Conservation (phyloP, 2,329 filamentous ascomycete genomes). For the Zelopaecilomyces penicillatus region DNA sequence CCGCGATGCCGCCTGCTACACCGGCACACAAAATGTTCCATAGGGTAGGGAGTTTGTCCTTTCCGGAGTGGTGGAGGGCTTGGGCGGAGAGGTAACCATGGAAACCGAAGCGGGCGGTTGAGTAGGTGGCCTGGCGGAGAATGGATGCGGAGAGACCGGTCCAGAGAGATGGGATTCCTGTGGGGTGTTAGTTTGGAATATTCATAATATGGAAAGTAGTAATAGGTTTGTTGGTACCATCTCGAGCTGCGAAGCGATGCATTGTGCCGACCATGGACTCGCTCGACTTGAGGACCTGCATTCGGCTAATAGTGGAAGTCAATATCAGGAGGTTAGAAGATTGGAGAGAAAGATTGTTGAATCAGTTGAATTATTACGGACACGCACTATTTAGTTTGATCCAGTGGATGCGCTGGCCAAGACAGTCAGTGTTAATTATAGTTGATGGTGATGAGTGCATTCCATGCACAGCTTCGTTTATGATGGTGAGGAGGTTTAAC, state of each 20-base stretch:
- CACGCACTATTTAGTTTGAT: slow-evolving; percentile 36
- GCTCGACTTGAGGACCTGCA: slow-evolving; percentile 35
- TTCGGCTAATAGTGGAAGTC: slow-evolving; percentile 23
- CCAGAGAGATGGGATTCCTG: slow-evolving; percentile 35
- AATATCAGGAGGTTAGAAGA: too few species aligned
- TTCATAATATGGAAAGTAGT: background rate
- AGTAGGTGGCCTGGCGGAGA: slow-evolving; percentile 35
- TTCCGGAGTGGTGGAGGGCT: slow-evolving; percentile 18
- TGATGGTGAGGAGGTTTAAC: slow-evolving; percentile 9
- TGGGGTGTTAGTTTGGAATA: background rate
- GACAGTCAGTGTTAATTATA: too few species aligned
- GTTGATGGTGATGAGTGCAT: too few species aligned
- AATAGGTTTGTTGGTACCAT: slow-evolving; percentile 20
- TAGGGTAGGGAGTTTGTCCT: slow-evolving; percentile 21
- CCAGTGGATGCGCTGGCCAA: slow-evolving; percentile 32
- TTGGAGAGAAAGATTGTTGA: background rate
- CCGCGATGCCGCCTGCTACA: slow-evolving; percentile 32
- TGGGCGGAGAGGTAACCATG: slow-evolving; percentile 28
- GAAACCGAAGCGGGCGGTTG: slow-evolving; percentile 35
- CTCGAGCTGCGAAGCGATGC: slow-evolving; percentile 28
- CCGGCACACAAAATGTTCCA: slow-evolving; percentile 32
- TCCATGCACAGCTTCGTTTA: too few species aligned
- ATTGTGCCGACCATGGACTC: slow-evolving; percentile 32
- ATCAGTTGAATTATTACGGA: background rate
- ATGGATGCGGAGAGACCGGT: slow-evolving; percentile 35